Evolutionary conservation across 768 basidiomycete species (phyloP).

Genomic region (Termitomyces sp.): DNA sequence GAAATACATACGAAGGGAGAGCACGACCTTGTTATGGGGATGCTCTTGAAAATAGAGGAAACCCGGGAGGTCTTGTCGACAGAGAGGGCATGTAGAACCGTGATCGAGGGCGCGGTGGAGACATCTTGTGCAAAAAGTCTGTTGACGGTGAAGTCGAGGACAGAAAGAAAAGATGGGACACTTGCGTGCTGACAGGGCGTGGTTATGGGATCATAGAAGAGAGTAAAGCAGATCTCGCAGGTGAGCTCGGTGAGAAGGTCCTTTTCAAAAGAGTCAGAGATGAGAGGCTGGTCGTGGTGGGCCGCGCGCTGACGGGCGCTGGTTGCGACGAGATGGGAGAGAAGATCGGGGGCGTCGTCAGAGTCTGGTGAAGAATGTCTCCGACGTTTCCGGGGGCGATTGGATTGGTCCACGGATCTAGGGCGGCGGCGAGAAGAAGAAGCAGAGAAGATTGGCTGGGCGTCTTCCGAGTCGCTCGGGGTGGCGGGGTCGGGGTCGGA

Average conservation of each 20-base stretch:
- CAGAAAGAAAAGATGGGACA: conserved; percentile 14
- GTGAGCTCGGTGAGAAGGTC: conserved; percentile 64
- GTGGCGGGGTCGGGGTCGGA: background rate
- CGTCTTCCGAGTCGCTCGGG: conserved; percentile 16
- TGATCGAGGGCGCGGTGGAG: conserved; percentile 90
- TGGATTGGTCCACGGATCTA: conserved; percentile 6
- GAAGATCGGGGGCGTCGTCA: conserved; percentile 23
- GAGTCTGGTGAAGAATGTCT: conserved; percentile 15
- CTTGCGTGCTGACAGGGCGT: conserved; percentile 93
- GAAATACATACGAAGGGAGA: conserved; percentile 55
- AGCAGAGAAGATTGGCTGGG: conserved; percentile 4
- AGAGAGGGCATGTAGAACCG: conserved; percentile 75
- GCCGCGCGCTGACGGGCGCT: conserved; percentile 24
- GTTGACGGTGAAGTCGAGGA: conserved; percentile 6
- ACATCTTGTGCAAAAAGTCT: conserved; percentile 92
- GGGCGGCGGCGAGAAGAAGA: conserved; percentile 11
- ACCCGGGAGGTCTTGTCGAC: conserved; percentile 71
- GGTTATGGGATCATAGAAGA: conserved; percentile 83
- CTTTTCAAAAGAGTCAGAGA: conserved; percentile 43
- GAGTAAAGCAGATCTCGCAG: conserved; percentile 87
- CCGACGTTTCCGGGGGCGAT: conserved; percentile 13
- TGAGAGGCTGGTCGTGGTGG: conserved; percentile 26
- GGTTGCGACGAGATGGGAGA: conserved; percentile 30
- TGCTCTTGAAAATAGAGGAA: conserved; percentile 79
- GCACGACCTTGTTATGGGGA: conserved; percentile 63